Evolutionary conservation across 805 yeast genomes (phyloP).

Genomic region (Metschnikowia sp.): DNA sequence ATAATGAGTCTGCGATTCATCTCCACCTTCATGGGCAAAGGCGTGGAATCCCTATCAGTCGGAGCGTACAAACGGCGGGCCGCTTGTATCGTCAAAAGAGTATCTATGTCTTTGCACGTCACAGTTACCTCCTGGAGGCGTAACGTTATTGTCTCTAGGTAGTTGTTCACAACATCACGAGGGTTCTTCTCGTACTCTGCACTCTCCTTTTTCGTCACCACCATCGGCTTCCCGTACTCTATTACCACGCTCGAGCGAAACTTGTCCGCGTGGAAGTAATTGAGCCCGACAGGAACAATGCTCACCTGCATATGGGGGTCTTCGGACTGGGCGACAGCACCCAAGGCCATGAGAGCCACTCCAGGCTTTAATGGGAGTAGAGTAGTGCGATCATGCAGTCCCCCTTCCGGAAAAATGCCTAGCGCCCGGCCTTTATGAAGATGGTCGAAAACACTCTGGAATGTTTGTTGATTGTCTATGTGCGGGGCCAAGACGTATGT

Average conservation of each 20-base stretch:
- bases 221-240: slow-evolving; percentile 42
- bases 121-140: slow-evolving; percentile 39
- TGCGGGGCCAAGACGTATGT: slow-evolving; percentile 36
- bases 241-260: slow-evolving; percentile 41
- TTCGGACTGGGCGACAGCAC: slow-evolving; percentile 32
- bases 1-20: slow-evolving; percentile 37
- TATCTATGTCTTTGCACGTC: slow-evolving; percentile 40
- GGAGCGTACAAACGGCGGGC: slow-evolving; percentile 40
- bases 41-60: slow-evolving; percentile 31
- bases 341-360: slow-evolving; percentile 44
- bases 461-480: slow-evolving; percentile 35
- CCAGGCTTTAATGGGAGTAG: slow-evolving; percentile 44
- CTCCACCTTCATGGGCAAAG: slow-evolving; percentile 40
- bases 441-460: slow-evolving; percentile 36
- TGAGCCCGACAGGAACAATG: slow-evolving; percentile 40
- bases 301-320: slow-evolving; percentile 22
- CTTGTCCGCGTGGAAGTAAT: slow-evolving; percentile 41
- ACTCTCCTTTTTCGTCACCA: slow-evolving; percentile 29
- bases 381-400: slow-evolving; percentile 42
- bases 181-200: slow-evolving; percentile 25
- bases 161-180: slow-evolving; percentile 24
- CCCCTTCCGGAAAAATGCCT: slow-evolving; percentile 46
- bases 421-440: slow-evolving; percentile 31
- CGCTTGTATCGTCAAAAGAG: slow-evolving; percentile 42
- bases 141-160: slow-evolving; percentile 29